These are phyloP conservation scores for Eucalyptus albens DNA, from an alignment of 345 rosid genomes.

Conservation along the genomic window DNA sequence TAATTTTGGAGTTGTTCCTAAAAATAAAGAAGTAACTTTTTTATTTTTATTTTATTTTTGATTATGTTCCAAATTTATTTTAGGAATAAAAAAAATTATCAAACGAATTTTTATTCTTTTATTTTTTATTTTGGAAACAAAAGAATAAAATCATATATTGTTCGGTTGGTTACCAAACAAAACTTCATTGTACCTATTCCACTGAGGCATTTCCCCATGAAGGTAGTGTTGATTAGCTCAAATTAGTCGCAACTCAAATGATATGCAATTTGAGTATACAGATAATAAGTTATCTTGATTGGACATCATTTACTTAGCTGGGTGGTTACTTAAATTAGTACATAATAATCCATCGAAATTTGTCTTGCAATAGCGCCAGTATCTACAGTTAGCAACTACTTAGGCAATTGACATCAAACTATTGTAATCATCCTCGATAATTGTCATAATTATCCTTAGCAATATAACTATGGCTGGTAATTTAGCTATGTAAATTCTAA, in stretches of 20 bases:
- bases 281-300: neutral
- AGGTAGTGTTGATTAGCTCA: neutral
- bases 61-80: no score
- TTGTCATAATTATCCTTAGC: neutral
- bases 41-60: no score
- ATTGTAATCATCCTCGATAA: neutral
- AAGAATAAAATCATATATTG: no score
- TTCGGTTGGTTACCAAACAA: fast-evolving
- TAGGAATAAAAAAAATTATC: no score
- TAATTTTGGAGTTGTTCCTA: fast-evolving
- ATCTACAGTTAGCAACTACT: neutral
- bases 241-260: neutral
- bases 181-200: no score
- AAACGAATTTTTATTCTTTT: fast-evolving
- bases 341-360: neutral
- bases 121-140: fast-evolving
- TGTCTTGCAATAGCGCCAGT: fast-evolving
- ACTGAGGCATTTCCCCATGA: neutral
- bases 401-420: neutral
- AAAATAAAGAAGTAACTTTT: no score
- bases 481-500: neutral
- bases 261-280: neutral
- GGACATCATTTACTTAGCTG: fast-evolving
- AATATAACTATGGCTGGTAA: neutral
- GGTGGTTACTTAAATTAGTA: neutral